A percentile compares a stretch with the other conserved stretches of the same genome.
These are phyloP conservation scores for Keqinozyma sinolaborantium DNA, from an alignment of 1,139 yeast species.

Conservation along the genomic window DNA sequence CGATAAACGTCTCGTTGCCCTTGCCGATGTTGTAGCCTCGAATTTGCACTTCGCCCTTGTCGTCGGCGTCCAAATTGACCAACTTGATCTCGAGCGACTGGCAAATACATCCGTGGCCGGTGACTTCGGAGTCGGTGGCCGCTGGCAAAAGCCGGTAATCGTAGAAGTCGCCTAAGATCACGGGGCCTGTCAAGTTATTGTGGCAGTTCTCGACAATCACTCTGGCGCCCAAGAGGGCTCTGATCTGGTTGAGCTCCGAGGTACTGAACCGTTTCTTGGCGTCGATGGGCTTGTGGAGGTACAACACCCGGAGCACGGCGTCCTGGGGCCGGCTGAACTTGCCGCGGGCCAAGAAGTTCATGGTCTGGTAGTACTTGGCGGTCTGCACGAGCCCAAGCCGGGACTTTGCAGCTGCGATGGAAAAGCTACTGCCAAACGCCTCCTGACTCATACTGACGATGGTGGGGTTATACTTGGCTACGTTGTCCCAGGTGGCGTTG, in stretches of 20 bases:
- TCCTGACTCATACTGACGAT: conserved; percentile 18
- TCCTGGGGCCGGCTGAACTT: conserved; percentile 14
- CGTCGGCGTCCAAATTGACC: conserved; percentile 23
- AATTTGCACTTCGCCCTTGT: conserved; percentile 49
- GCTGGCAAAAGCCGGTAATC: conserved; percentile 52
- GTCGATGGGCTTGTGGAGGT: conserved; percentile 24
- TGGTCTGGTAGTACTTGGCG: conserved; percentile 15
- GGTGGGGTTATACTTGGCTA: conserved; percentile 17
- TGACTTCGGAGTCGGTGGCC: conserved; percentile 10
- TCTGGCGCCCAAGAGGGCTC: conserved; percentile 48
- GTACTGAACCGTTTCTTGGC: conserved; percentile 16
- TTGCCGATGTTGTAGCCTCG: conserved; percentile 71
- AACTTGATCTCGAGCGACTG: conserved; percentile 52
- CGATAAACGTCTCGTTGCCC: conserved; percentile 19
- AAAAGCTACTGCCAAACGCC: conserved; percentile 3
- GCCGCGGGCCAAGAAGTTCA: conserved; percentile 24
- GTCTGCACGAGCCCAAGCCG: conserved; percentile 11
- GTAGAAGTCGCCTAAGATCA: conserved; percentile 54
- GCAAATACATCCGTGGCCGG: conserved; percentile 42
- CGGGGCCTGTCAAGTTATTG: conserved; percentile 51
- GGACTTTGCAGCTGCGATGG: conserved; percentile 5
- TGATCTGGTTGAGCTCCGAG: conserved; percentile 34
- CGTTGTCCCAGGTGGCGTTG: conserved; percentile 8
- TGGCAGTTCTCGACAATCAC: conserved; percentile 51
- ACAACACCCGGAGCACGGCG: conserved; percentile 35